These are phyloP conservation scores for Infundibulicybe gibba DNA, from an alignment of 768 basidiomycete species.

Conservation along the genomic window DNA sequence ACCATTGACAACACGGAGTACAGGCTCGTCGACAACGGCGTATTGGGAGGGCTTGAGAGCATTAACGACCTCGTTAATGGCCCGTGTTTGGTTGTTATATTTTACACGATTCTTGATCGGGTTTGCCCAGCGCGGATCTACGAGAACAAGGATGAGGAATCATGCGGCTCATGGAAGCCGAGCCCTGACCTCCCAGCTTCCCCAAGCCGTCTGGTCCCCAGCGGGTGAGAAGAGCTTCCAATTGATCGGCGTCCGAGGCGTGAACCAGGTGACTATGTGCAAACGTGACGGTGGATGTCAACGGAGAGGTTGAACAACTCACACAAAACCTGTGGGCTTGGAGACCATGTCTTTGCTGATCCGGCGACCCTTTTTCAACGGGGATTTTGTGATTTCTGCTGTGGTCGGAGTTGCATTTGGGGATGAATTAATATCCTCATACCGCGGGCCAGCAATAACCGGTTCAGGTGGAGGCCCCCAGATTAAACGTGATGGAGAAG, in stretches of 20 bases:
- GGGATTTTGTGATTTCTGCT: slow-evolving; percentile 26
- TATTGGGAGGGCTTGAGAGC: slow-evolving; percentile 58
- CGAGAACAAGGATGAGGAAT: not conserved
- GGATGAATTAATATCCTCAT: slow-evolving; percentile 47
- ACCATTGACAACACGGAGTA: slow-evolving; percentile 78
- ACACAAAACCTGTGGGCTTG: slow-evolving; percentile 80
- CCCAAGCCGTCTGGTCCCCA: slow-evolving; percentile 90
- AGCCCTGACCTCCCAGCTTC: slow-evolving; percentile 74
- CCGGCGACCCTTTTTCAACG: slow-evolving; percentile 53
- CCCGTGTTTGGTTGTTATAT: slow-evolving; percentile 62
- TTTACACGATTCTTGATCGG: slow-evolving; percentile 82
- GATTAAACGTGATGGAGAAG: slow-evolving; percentile 61
- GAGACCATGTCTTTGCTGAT: slow-evolving; percentile 91
- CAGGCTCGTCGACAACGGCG: slow-evolving; percentile 36
- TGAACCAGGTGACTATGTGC: slow-evolving; percentile 77
- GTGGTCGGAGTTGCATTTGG: slow-evolving; percentile 16
- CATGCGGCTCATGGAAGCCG: slow-evolving; percentile 1
- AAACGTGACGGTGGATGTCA: slow-evolving; percentile 19
- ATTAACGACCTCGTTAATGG: slow-evolving; percentile 74
- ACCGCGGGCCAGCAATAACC: slow-evolving; percentile 61
- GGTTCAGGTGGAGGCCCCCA: slow-evolving; percentile 42
- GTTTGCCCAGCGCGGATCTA: slow-evolving; percentile 85
- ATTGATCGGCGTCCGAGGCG: slow-evolving; percentile 87
- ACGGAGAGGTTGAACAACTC: slow-evolving; percentile 30
- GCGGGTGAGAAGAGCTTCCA: slow-evolving; percentile 79